These are phyloP conservation scores for Microglena sp. DNA, from an alignment of 139 green algal genomes.

Conservation along the genomic window DNA sequence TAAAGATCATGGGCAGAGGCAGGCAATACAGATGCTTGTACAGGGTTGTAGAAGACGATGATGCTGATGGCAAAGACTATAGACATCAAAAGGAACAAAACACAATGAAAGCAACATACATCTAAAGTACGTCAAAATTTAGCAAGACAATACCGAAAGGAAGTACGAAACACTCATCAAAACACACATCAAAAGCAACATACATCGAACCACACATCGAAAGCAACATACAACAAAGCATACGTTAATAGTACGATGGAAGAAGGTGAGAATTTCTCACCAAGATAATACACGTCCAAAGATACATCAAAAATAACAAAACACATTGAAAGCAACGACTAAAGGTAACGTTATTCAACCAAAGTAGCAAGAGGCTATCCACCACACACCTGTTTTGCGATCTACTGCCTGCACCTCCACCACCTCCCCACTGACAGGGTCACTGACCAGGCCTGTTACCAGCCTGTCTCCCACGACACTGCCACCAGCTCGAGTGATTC, in stretches of 20 bases:
- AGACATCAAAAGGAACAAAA: too few species aligned
- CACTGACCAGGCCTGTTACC: conserved; percentile 45
- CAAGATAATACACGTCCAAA: background rate
- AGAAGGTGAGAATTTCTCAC: background rate
- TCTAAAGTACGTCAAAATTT: too few species aligned
- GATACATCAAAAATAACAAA: background rate
- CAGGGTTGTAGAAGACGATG: conserved; percentile 76
- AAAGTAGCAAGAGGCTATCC: background rate
- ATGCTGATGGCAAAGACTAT: conserved; percentile 73
- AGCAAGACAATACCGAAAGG: too few species aligned
- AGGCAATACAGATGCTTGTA: background rate
- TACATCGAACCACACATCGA: too few species aligned
- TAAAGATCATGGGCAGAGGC: background rate
- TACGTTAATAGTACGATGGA: background rate
- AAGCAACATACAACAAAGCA: background rate
- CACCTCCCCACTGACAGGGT: conserved; percentile 21
- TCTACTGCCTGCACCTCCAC: conserved; percentile 15
- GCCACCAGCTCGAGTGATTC: conserved; percentile 31
- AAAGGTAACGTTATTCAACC: background rate
- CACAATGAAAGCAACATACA: too few species aligned
- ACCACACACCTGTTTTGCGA: conserved; percentile 11
- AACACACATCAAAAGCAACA: too few species aligned
- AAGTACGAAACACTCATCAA: too few species aligned
- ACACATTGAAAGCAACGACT: background rate
- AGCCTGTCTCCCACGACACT: conserved; percentile 38